A percentile compares a stretch with the other conserved stretches of the same genome.
Conservation (phyloP, 1,284 basidiomycete genomes). For the Termitomyces sp. region DNA sequence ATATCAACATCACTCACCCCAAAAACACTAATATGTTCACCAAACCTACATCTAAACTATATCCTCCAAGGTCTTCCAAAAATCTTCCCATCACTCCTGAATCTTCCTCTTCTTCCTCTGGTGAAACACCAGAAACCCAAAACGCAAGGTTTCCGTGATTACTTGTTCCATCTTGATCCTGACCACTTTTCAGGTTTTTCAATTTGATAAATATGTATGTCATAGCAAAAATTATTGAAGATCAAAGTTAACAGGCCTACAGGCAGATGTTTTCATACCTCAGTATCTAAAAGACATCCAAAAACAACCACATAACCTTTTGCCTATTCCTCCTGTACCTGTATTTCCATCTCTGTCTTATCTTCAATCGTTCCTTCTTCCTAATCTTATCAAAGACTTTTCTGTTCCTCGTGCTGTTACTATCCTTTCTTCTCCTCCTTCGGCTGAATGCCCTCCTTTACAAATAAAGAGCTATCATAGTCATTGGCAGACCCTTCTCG, state of each 20-base stretch:
- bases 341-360: constrained; percentile 35
- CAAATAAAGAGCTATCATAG: constrained; percentile 27
- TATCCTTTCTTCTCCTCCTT: constrained; percentile 27
- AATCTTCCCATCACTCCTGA: constrained; percentile 3
- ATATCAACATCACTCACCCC: constrained; percentile 20
- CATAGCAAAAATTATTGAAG: background rate
- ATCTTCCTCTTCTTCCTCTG: constrained; percentile 2
- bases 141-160: background rate
- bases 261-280: constrained; percentile 42
- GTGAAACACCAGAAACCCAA: constrained; percentile 1
- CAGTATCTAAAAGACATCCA: constrained; percentile 43
- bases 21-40: constrained; percentile 8
- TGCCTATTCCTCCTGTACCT: constrained; percentile 34
- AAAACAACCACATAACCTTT: constrained; percentile 34
- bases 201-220: constrained; percentile 37
- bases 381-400: constrained; percentile 24
- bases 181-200: constrained; percentile 17
- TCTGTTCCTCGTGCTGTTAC: constrained; percentile 20
- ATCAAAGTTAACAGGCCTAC: background rate
- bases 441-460: constrained; percentile 24
- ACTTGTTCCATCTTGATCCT: background rate
- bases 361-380: constrained; percentile 29
- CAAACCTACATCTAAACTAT: constrained; percentile 13
- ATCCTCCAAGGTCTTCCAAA: constrained; percentile 22
- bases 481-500: constrained; percentile 37